Evolutionary conservation across 805 yeast species (phyloP), one percentile per base, ranked within the genome.

Genomic region (Wickerhamomyces bovis): DNA sequence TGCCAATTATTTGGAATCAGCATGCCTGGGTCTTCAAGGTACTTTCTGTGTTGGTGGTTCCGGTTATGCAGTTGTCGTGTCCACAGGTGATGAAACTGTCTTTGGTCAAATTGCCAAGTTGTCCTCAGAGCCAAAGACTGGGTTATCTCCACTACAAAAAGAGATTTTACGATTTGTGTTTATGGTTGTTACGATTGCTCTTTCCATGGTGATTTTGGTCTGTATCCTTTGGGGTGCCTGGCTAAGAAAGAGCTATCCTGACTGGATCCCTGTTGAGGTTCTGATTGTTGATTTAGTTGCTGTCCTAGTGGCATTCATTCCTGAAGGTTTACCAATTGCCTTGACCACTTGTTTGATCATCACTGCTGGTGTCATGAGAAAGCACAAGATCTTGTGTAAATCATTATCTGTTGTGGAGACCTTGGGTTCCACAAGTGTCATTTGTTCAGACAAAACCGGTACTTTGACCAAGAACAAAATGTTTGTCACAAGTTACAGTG

Each of bases 261-360:
- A 57, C 39, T 73, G 74, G 75, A 71, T 75, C 42, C 53, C 60
- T 41, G 71, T 66, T 10, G 64, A 75, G 4, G 55, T 65, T 12
- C 60, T 75, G 47, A 69, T 71, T 38, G 66, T 72, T 22, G 75
- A 72, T 50, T 47, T 69, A 41, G 75, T 75, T 43, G 70, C 75
- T 3, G 64, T 75, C 39, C 68, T 72, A 1, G 77, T 75, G 38
- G 70, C 80, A 1, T 75, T 75, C 47, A 71, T 76, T 41, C 79
- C 80, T 7, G 78, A 75, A 54, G 78, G 79, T 38, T 62, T 72
- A 28, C 82, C 70, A 47, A 75, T 65, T 63, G 81, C 77, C 44
- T 72, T 61, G 65, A 77, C 74, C 54, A 76, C 69, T 48, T 80
- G 66, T 55, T 62, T 77, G 46, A 61, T 75, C 28, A 68, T 77